These are phyloP conservation scores for Calonectria pteridis DNA, from an alignment of 2,329 filamentous ascomycete species.

Conservation along the genomic window DNA sequence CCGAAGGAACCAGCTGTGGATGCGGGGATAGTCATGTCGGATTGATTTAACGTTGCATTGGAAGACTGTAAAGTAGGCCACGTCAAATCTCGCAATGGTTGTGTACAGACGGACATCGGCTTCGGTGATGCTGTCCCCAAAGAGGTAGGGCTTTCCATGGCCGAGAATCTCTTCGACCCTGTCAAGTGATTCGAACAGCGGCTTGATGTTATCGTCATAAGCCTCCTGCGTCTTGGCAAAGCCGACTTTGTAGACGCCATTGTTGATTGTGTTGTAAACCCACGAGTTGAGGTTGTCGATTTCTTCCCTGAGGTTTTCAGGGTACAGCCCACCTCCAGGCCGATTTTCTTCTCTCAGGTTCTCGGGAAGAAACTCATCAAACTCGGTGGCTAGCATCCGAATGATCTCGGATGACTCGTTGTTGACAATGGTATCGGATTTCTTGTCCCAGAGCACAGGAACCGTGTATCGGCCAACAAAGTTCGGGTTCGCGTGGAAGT, in stretches of 20 bases:
- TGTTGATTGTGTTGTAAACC: constrained; percentile 69
- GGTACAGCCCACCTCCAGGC: constrained; percentile 68
- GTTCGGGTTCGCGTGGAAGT: constrained; percentile 75
- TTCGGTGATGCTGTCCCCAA: constrained; percentile 75
- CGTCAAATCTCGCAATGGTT: constrained; percentile 76
- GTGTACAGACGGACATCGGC: constrained; percentile 77
- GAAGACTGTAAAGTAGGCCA: constrained; percentile 76
- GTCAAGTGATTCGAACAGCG: constrained; percentile 75
- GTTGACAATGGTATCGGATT: constrained; percentile 78
- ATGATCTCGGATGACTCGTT: constrained; percentile 90
- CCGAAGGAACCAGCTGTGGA: constrained; percentile 77
- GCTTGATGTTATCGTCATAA: constrained; percentile 72
- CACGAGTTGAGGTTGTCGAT: constrained; percentile 78
- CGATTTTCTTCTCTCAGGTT: constrained; percentile 64
- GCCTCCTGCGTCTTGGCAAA: constrained; percentile 75
- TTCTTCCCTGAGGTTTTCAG: constrained; percentile 60
- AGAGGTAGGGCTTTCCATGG: constrained; percentile 65
- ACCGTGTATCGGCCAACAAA: constrained; percentile 81
- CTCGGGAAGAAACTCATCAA: constrained; percentile 71
- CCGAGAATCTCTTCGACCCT: constrained; percentile 70
- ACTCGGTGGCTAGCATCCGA: constrained; percentile 82
- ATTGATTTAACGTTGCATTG: constrained; percentile 74
- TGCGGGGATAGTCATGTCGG: constrained; percentile 71
- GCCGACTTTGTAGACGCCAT: constrained; percentile 67
- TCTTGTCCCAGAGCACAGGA: constrained; percentile 78